Conservation (phyloP, 306 rosid genomes). For the Glycine tomentella region DNA sequence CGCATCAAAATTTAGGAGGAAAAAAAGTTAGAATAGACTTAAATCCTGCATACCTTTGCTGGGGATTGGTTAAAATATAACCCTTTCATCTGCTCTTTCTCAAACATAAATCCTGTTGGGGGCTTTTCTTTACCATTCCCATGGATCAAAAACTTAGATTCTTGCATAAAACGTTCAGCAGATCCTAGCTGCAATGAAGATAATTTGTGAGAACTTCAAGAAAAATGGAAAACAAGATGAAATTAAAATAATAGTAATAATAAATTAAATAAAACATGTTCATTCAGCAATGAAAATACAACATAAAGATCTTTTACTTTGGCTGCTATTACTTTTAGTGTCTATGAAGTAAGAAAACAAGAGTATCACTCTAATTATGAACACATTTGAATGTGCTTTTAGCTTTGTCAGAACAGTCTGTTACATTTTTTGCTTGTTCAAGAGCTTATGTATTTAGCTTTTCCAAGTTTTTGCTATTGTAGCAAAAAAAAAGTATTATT, state of each 20-base stretch:
- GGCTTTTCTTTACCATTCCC: conserved; percentile 88
- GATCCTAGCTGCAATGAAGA: conserved; percentile 79
- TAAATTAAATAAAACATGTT: conserved; percentile 3
- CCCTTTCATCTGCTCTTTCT: conserved; percentile 97
- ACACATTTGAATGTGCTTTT: too few relatives aligned
- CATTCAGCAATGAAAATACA: not conserved
- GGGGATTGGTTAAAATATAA: conserved; percentile 92
- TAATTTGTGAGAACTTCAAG: conserved; percentile 28
- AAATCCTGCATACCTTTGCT: conserved; percentile 68
- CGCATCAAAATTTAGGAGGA: conserved; percentile 3
- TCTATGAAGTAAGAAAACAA: too few relatives aligned
- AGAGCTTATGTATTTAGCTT: too few relatives aligned
- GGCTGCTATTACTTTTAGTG: too few relatives aligned
- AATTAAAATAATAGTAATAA: not conserved
- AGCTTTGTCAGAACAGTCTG: too few relatives aligned
- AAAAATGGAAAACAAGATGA: conserved; percentile 33
- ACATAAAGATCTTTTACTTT: not conserved
- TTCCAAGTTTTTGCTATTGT: too few relatives aligned
- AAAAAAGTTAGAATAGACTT: conserved; percentile 19
- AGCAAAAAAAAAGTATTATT: too few relatives aligned
- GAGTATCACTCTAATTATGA: too few relatives aligned
- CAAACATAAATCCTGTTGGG: conserved; percentile 98
- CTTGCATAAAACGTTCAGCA: conserved; percentile 83
- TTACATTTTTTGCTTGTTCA: too few relatives aligned
- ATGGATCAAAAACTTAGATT: conserved; percentile 81